Percentiles rank a stretch among this genome's conserved stretches.
phyloP scores from a whole-genome alignment of 2,329 filamentous ascomycete genomes.

The Talaromyces sp. region DNA sequence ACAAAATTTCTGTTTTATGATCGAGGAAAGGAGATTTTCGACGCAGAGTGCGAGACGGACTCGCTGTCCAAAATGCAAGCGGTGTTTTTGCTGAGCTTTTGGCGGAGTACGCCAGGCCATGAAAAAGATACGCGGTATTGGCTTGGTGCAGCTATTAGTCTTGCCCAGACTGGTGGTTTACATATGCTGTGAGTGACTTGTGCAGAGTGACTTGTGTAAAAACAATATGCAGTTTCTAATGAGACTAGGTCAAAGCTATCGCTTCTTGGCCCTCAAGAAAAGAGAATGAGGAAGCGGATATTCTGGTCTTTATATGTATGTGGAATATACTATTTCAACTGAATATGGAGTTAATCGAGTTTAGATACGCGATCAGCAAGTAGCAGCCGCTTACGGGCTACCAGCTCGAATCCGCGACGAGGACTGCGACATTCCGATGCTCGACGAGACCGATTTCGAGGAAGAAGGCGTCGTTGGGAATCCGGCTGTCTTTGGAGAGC shows the following conservation, averaged over 20 bases:
- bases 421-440: conserved; percentile 42
- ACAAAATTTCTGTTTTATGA: conserved; percentile 49
- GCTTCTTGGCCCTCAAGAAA: conserved; percentile 22
- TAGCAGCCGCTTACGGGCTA: conserved; percentile 39
- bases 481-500: conserved; percentile 23
- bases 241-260: conserved; percentile 24
- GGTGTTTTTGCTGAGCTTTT: conserved; percentile 52
- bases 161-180: conserved; percentile 45
- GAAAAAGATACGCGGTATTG: conserved; percentile 47
- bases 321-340: background rate
- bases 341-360: background rate
- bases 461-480: conserved; percentile 22
- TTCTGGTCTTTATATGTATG: conserved; percentile 51
- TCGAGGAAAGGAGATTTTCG: conserved; percentile 46
- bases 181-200: conserved; percentile 24
- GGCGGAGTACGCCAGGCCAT: conserved; percentile 45
- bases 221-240: background rate
- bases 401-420: conserved; percentile 45
- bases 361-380: conserved; percentile 44
- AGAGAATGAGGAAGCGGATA: conserved; percentile 42
- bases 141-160: conserved; percentile 46
- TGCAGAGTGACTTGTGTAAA: too few species aligned
- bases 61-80: conserved; percentile 47
- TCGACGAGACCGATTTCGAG: conserved; percentile 33
- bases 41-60: conserved; percentile 49